phyloP scores from a whole-genome alignment of 805 yeast species.

The Soucietia sequanensis region DNA sequence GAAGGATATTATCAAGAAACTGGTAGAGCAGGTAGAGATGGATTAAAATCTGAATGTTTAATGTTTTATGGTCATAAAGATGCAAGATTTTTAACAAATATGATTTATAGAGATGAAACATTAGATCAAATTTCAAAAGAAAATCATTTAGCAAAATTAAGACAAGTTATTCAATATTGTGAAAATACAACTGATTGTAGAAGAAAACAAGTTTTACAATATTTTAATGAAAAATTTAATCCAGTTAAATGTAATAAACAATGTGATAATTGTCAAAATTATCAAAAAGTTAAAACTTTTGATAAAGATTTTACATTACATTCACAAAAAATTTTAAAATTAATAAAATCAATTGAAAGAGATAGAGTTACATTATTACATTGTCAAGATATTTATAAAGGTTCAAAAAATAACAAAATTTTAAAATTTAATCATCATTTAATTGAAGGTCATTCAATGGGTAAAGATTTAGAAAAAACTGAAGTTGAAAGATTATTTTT shows the following conservation, averaged over 20 bases:
- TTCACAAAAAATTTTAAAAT: constrained; percentile 56
- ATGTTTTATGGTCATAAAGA: constrained; percentile 80
- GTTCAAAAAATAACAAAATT: constrained; percentile 64
- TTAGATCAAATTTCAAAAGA: constrained; percentile 64
- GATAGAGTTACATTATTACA: constrained; percentile 72
- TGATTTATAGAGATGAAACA: constrained; percentile 76
- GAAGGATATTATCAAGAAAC: constrained; percentile 99
- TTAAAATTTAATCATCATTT: constrained; percentile 60
- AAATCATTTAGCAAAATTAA: constrained; percentile 70
- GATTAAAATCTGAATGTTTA: constrained; percentile 75
- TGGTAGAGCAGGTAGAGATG: constrained; percentile 98
- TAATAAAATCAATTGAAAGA: constrained; percentile 56
- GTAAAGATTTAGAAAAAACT: constrained; percentile 59
- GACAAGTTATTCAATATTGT: constrained; percentile 87
- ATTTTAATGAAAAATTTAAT: constrained; percentile 82
- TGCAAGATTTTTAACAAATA: constrained; percentile 68
- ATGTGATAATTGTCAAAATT: constrained; percentile 80
- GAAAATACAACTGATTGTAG: constrained; percentile 91
- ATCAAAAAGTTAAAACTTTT: constrained; percentile 35
- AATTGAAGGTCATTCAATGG: constrained; percentile 66
- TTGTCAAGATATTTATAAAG: constrained; percentile 81
- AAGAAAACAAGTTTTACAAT: constrained; percentile 81
- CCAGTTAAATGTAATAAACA: constrained; percentile 60
- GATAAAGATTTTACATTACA: constrained; percentile 66
- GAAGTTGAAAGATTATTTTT: constrained; percentile 83